Evolutionary conservation across 805 yeast genomes (phyloP).

Genomic region (Candida anglica): DNA sequence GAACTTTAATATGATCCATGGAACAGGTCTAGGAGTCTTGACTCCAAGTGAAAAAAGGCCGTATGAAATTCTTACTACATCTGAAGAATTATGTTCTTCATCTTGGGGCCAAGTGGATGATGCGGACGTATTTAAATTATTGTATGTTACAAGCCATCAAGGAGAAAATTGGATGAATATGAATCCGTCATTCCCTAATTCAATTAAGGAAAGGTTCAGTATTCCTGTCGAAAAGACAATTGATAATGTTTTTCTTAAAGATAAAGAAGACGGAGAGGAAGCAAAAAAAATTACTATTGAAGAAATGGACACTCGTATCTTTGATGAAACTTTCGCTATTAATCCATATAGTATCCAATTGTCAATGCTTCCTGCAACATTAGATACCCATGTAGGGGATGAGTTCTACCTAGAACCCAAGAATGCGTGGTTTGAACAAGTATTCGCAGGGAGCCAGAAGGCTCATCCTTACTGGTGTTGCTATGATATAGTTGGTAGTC

Average conservation of each 20-base stretch:
- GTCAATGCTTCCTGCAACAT: slow-evolving; percentile 21
- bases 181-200: slow-evolving; percentile 11
- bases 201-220: slow-evolving; percentile 13
- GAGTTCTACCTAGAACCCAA: slow-evolving; percentile 21
- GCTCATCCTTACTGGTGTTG: slow-evolving; percentile 29
- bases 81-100: slow-evolving; percentile 32
- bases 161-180: slow-evolving; percentile 22
- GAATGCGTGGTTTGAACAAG: slow-evolving; percentile 19
- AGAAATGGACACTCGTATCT: slow-evolving; percentile 4
- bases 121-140: slow-evolving; percentile 16
- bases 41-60: slow-evolving; percentile 25
- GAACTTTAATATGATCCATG: slow-evolving; percentile 22
- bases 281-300: slow-evolving; percentile 1
- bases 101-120: slow-evolving; percentile 34
- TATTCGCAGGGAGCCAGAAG: slow-evolving; percentile 10
- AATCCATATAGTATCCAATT: slow-evolving; percentile 20
- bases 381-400: slow-evolving; percentile 11
- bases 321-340: slow-evolving; percentile 8
- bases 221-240: slow-evolving; percentile 4
- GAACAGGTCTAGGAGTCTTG: slow-evolving; percentile 25
- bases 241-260: slow-evolving; percentile 4
- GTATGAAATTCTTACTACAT: slow-evolving; percentile 10
- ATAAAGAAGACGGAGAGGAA: neutral
- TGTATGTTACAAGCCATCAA: slow-evolving; percentile 32
- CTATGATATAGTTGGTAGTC: slow-evolving; percentile 28